These are phyloP conservation scores for Acacia confusa DNA, from an alignment of 306 rosid genomes.

Conservation along the genomic window DNA sequence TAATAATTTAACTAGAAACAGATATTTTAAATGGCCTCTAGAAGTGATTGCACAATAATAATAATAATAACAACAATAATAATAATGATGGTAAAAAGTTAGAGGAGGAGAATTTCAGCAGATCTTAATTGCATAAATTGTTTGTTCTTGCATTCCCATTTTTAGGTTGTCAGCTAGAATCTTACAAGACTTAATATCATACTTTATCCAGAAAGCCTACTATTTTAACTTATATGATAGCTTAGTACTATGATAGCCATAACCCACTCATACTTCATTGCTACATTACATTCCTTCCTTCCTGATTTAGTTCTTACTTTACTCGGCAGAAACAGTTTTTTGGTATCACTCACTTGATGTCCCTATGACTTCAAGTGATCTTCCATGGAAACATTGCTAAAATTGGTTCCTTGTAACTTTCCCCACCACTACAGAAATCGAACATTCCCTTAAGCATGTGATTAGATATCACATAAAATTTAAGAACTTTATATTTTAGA, in stretches of 20 bases:
- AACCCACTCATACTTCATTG: background rate
- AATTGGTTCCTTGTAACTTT: background rate
- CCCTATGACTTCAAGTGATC: background rate
- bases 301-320: background rate
- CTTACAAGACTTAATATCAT: background rate
- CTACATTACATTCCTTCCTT: background rate
- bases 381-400: background rate
- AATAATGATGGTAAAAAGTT: too few species aligned
- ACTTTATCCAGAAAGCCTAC: background rate
- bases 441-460: background rate
- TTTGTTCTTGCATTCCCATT: background rate
- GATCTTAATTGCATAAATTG: background rate
- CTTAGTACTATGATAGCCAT: background rate
- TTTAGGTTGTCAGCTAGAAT: background rate
- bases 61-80: background rate
- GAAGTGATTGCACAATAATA: background rate
- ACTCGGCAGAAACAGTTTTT: background rate
- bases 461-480: background rate
- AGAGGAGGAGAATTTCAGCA: background rate
- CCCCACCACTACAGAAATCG: background rate
- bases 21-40: background rate
- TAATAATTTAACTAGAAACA: background rate
- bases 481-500: background rate
- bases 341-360: background rate
- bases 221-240: background rate